Evolutionary conservation across 768 basidiomycete genomes (phyloP), one percentile per base, ranked within the genome.

Genomic region (Cystofilobasidium ferigula): DNA sequence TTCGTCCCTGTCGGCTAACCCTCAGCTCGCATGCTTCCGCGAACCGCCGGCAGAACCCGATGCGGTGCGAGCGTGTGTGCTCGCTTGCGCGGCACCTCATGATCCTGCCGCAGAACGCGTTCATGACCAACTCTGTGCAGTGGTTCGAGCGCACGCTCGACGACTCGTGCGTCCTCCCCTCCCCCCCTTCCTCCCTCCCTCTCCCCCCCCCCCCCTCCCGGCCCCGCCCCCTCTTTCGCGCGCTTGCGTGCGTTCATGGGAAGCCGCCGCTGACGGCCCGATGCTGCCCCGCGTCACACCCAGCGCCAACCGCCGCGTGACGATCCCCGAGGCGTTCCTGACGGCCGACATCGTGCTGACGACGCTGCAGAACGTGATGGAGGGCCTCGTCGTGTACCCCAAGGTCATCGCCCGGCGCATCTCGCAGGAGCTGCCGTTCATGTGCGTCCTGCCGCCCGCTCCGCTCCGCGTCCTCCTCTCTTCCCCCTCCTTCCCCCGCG

Each of bases 71-170:
- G 78, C 87, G 95, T 45, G 87, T 95, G 53, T 99, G 95, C 82
- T 91, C 88, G 72, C 83, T 99, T 61, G 82, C 93, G n/a, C 81
- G 95, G 62, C 95, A 98, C 78, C 79, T 99, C 58, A 95, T 95
- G 91, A 84, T 86, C 22, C 81, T 98, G 67, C 93, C 93, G 72
- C 91, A 97, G 76, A 97, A 98, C 77, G 86, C 92, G 38, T 81
- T 97, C 61, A 92, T 93, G 87, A 99, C 95, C 26, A 79, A 86
- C 24, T 86, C 86, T 64, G 88, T 92, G 43, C 95, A 99, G 76
- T 99, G 95, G 95, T 89, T 99, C 74, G 95, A 99, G 79, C 83
- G 95, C 69, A 99, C 95, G 1, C 80, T 98, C 67, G 95, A 99
- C 74, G 95, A 99, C 76, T 34, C 22, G 43, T 60, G 51, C n/a